These are phyloP conservation scores for Boletus bicolor DNA, from an alignment of 768 basidiomycete species.

Conservation along the genomic window DNA sequence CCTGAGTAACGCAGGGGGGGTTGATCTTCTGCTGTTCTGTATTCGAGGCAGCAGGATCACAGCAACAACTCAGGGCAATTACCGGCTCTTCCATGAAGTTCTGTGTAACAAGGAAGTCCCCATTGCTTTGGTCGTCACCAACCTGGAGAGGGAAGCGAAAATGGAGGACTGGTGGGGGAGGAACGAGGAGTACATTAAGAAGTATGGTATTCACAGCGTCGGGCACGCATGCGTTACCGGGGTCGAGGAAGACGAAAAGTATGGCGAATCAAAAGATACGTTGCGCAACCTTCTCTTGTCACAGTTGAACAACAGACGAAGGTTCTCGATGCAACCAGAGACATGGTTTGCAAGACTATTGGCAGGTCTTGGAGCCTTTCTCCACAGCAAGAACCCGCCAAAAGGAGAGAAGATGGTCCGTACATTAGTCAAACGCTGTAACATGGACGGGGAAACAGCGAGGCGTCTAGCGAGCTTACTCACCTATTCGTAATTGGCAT, in stretches of 20 bases:
- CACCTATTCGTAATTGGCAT: background rate
- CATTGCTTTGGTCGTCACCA: conserved; percentile 38
- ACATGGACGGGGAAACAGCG: conserved; percentile 28
- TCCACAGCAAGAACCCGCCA: conserved; percentile 21
- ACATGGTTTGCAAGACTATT: conserved; percentile 25
- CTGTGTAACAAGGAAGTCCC: conserved; percentile 40
- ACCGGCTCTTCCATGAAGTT: conserved; percentile 37
- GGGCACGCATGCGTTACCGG: conserved; percentile 44
- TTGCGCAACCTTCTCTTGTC: conserved; percentile 21
- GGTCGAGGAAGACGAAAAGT: conserved; percentile 33
- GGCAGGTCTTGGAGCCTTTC: conserved; percentile 18
- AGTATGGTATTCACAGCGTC: conserved; percentile 26
- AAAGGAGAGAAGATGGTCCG: conserved; percentile 26
- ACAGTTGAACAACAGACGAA: conserved; percentile 8
- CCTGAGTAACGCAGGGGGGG: conserved; percentile 22
- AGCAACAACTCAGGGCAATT: conserved; percentile 34
- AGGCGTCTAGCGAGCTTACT: conserved; percentile 18
- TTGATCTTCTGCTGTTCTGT: conserved; percentile 38
- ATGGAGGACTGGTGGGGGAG: conserved; percentile 38
- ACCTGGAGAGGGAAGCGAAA: conserved; percentile 35
- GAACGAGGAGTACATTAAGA: conserved; percentile 25
- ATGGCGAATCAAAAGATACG: conserved; percentile 30
- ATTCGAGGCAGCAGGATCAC: conserved; percentile 35
- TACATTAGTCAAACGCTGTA: conserved; percentile 26
- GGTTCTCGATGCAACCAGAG: conserved; percentile 26